phyloP scores from a whole-genome alignment of 768 basidiomycete species.

The Boletus sensibilis region DNA sequence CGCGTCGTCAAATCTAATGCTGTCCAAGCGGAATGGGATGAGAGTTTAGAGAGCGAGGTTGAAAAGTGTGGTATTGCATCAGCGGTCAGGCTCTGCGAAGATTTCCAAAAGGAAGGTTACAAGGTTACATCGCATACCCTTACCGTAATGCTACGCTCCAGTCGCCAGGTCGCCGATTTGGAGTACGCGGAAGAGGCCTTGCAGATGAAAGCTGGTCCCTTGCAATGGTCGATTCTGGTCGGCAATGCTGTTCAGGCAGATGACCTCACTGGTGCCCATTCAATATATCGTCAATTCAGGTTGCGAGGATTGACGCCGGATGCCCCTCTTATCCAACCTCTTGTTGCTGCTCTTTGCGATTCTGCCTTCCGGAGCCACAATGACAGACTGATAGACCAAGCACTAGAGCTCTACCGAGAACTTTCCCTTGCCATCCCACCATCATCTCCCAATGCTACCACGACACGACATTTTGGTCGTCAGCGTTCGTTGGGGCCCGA shows the following conservation, averaged over 20 bases:
- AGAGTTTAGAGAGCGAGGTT: conserved; percentile 29
- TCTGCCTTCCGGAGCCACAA: conserved; percentile 34
- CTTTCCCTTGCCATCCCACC: conserved; percentile 37
- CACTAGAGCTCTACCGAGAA: conserved; percentile 53
- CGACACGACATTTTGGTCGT: conserved; percentile 22
- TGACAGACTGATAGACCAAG: conserved; percentile 48
- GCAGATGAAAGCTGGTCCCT: conserved; percentile 37
- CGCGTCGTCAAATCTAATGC: conserved; percentile 29
- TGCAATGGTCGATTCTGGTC: conserved; percentile 58
- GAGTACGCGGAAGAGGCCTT: conserved; percentile 42
- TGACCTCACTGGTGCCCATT: conserved; percentile 41
- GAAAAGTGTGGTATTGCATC: conserved; percentile 35
- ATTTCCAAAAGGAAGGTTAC: conserved; percentile 35
- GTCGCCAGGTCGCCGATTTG: conserved; percentile 43
- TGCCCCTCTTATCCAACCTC: conserved; percentile 50
- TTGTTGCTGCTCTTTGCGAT: conserved; percentile 52
- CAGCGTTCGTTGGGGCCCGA: conserved; percentile 46
- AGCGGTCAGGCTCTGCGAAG: conserved; percentile 37
- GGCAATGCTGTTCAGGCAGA: conserved; percentile 44
- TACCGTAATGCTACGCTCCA: conserved; percentile 43
- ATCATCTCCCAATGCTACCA: conserved; percentile 10
- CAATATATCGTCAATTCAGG: conserved; percentile 49
- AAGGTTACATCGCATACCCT: conserved; percentile 34
- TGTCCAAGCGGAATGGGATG: conserved; percentile 30
- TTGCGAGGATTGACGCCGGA: conserved; percentile 46